These are phyloP conservation scores for Hippophae tibetana DNA, from an alignment of 306 rosid genomes.

Conservation along the genomic window DNA sequence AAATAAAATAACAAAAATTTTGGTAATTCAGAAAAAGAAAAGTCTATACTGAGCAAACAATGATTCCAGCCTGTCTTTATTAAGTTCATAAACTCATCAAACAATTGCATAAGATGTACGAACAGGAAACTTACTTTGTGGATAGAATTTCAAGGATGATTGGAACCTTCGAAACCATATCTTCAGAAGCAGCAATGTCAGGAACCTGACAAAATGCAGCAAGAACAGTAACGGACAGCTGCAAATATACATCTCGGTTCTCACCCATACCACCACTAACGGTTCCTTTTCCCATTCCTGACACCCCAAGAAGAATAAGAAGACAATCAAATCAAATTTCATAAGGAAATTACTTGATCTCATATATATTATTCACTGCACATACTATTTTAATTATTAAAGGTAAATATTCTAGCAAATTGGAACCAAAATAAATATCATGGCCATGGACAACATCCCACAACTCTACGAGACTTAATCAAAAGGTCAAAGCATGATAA, in stretches of 20 bases:
- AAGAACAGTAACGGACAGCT: constrained; percentile 63
- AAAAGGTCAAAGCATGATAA: no score
- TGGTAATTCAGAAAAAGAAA: neutral
- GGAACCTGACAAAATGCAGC: constrained; percentile 76
- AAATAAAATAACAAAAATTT: neutral
- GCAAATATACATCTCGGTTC: constrained; percentile 69
- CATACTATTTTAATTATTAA: no score
- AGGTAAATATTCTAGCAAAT: no score
- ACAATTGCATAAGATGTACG: neutral
- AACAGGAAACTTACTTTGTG: constrained; percentile 39
- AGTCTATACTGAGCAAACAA: neutral
- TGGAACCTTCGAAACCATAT: constrained; percentile 60
- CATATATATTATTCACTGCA: no score
- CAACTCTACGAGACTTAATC: no score
- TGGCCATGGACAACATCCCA: no score
- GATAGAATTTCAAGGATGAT: constrained; percentile 48
- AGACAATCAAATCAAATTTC: neutral
- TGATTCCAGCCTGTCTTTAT: no score
- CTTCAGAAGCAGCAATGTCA: constrained; percentile 62
- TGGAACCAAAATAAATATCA: no score
- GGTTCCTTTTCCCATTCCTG: constrained; percentile 58
- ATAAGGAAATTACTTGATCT: no score
- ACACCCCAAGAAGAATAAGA: neutral
- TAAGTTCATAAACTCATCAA: no score
- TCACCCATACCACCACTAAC: constrained; percentile 22